phyloP scores from a whole-genome alignment of 768 basidiomycete species.

The Dacryopinax primogenitus region DNA sequence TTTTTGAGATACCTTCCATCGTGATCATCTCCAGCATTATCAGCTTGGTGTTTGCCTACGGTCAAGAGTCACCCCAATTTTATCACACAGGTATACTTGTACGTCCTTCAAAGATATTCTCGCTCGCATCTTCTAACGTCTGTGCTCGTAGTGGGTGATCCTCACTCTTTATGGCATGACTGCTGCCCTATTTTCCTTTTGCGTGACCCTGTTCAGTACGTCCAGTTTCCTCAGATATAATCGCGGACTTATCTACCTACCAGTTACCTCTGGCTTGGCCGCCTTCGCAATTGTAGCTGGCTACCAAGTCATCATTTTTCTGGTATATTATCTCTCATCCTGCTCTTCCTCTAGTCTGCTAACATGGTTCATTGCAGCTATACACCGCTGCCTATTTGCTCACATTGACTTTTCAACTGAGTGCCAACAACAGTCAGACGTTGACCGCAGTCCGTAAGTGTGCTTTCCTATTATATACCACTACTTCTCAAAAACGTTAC shows the following conservation, averaged over 20 bases:
- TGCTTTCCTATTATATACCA: background rate
- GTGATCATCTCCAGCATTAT: slow-evolving; percentile 51
- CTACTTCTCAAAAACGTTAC: background rate
- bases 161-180: slow-evolving; percentile 58
- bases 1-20: slow-evolving; percentile 54
- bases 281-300: slow-evolving; percentile 62
- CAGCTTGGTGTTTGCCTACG: slow-evolving; percentile 45
- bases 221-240: background rate
- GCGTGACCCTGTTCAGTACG: slow-evolving; percentile 39
- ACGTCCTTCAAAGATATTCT: slow-evolving; percentile 29
- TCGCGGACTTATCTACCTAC: background rate
- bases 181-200: slow-evolving; percentile 56
- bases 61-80: slow-evolving; percentile 41
- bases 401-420: slow-evolving; percentile 58
- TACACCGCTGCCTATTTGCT: slow-evolving; percentile 58
- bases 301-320: slow-evolving; percentile 58
- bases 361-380: slow-evolving; percentile 30
- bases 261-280: slow-evolving; percentile 47
- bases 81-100: slow-evolving; percentile 50
- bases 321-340: slow-evolving; percentile 35
- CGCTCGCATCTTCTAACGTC: background rate
- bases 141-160: slow-evolving; percentile 46
- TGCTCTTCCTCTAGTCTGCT: no score
- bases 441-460: slow-evolving; percentile 47
- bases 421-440: slow-evolving; percentile 38